A percentile compares a stretch with the other conserved stretches of the same genome.
phyloP scores from a whole-genome alignment of 768 basidiomycete genomes.

The Tricholoma flavovirens region DNA sequence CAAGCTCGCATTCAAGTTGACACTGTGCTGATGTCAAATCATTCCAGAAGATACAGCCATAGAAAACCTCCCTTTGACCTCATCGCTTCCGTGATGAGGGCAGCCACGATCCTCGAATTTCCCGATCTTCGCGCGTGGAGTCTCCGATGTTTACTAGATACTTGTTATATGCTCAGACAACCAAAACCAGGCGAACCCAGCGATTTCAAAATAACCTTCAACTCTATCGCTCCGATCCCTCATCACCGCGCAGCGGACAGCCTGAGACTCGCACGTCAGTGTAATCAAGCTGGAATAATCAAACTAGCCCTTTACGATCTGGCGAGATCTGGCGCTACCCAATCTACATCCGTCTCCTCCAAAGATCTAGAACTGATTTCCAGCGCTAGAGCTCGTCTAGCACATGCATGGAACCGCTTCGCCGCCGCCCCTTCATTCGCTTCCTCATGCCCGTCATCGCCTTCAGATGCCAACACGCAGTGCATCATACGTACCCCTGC shows the following conservation, averaged over 20 bases:
- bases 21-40: slow-evolving; percentile 1
- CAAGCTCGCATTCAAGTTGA: not conserved
- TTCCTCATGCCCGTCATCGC: too few species aligned
- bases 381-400: too few species aligned
- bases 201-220: not conserved
- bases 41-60: slow-evolving; percentile 10
- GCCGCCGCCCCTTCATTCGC: too few species aligned
- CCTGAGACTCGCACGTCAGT: too few species aligned
- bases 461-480: too few species aligned
- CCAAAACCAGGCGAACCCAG: not conserved
- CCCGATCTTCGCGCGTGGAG: not conserved
- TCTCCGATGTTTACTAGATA: not conserved
- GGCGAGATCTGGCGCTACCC: too few species aligned
- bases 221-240: not conserved
- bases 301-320: too few species aligned
- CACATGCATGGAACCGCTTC: too few species aligned
- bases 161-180: not conserved
- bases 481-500: not conserved
- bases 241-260: too few species aligned
- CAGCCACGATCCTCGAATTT: slow-evolving; percentile 22
- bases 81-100: slow-evolving; percentile 28
- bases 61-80: slow-evolving; percentile 21
- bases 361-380: too few species aligned
- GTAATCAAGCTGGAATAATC: too few species aligned
- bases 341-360: too few species aligned